Evolutionary conservation across 2,329 filamentous ascomycete genomes (phyloP), one percentile per base, ranked within the genome.

Genomic region (Talaromyces pinophilus): DNA sequence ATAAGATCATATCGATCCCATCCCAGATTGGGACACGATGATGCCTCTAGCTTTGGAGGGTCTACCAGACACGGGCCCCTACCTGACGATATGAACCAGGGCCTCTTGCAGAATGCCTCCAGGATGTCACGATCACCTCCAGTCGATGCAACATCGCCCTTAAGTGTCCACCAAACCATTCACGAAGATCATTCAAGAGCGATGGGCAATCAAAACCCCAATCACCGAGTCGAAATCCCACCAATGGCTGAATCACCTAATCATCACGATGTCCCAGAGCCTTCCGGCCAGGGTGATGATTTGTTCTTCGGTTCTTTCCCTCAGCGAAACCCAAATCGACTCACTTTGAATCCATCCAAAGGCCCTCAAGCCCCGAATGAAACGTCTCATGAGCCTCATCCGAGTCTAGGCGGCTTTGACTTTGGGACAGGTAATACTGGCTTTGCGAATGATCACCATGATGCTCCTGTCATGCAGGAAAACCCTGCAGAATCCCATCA

Each of bases 41-140:
- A 84, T 77, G 73, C 81, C 28, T 87, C 85, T 15, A 80, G 84
- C 69, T 82, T 84, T 71, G 83, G 83, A 19, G 80, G 81, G 15
- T 85, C 83, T 2, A 84, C 82, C 42, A 76, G 75, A 33, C 81
- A 71, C 60, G 82, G 79, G 17, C 71, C 71, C 33, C 19, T 35
- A 17, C 74, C 78, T 40, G 81, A 82, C 66, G 80, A 82, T 19
- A 83, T 83, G 74, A 81, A 82, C 64, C 81, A 84, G 52, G 81
- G 82, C 65, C 79, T 89, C 25, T 72, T 88, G 55, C 78, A 80
- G 60, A 87, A 88, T 72, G 86, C 86, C 15, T 83, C 86, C 70
- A 77, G 82, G 30, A 87, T 88, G 82, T 86, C 86, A 10, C 82
- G 57, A 15, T 67, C 81, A 10, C 85, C 84, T 2, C 77, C 80